Percentiles rank a stretch among this genome's conserved stretches.
Conservation (phyloP, 805 yeast genomes). For the Ogataea henricii region DNA sequence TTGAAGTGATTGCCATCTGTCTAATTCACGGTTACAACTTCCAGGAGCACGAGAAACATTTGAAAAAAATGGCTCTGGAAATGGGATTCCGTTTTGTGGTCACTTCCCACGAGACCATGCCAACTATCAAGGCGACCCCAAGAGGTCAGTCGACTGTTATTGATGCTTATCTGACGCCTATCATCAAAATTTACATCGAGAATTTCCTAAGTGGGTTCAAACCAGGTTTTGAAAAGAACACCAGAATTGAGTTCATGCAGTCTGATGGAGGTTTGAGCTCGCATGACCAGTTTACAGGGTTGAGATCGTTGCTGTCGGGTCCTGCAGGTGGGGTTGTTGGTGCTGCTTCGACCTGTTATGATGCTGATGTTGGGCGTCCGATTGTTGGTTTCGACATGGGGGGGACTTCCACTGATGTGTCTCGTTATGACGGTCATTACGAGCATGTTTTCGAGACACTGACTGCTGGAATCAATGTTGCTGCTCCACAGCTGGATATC, state of each 20-base stretch:
- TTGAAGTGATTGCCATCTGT: constrained; percentile 38
- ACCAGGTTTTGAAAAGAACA: constrained; percentile 33
- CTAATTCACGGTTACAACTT: constrained; percentile 39
- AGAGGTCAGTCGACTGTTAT: constrained; percentile 43
- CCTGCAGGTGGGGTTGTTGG: constrained; percentile 68
- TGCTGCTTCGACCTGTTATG: constrained; percentile 52
- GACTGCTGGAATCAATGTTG: constrained; percentile 37
- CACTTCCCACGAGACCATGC: constrained; percentile 38
- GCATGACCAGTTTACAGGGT: constrained; percentile 53
- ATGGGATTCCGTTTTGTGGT: constrained; percentile 51
- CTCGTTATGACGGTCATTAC: constrained; percentile 30
- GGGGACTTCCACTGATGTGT: constrained; percentile 39
- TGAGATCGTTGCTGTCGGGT: constrained; percentile 54
- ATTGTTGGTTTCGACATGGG: constrained; percentile 40
- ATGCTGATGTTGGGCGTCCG: constrained; percentile 25
- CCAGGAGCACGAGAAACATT: constrained; percentile 39
- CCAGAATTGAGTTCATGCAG: constrained; percentile 54
- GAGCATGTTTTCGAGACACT: constrained; percentile 33
- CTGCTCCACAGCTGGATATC: constrained; percentile 36
- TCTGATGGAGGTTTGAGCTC: constrained; percentile 58
- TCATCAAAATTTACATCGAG: constrained; percentile 38
- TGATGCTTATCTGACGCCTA: constrained; percentile 46
- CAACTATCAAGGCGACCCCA: constrained; percentile 39
- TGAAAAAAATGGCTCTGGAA: constrained; percentile 35
- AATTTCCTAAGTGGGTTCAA: constrained; percentile 38